phyloP scores from a whole-genome alignment of 2,329 filamentous ascomycete genomes.

The Microsporum audouinii region DNA sequence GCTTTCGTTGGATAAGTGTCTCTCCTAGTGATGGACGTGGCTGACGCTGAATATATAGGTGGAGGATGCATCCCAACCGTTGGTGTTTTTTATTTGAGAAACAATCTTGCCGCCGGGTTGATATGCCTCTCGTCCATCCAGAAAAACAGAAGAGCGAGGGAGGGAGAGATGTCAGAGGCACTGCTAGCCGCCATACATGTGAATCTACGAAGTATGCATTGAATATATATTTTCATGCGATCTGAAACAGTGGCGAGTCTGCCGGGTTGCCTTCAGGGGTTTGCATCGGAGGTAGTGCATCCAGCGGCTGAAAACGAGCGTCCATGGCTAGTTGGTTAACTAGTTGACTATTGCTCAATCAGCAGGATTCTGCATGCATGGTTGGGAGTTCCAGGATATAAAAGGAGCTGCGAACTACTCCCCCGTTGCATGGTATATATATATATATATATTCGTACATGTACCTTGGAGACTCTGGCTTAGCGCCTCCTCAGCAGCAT shows the following conservation, averaged over 20 bases:
- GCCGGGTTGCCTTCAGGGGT: not conserved
- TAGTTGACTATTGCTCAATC: no score
- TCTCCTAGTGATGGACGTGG: not conserved
- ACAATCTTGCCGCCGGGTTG: not conserved
- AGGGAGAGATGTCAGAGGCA: not conserved
- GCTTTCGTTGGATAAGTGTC: not conserved
- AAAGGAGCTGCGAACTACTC: not conserved
- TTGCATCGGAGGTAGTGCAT: not conserved
- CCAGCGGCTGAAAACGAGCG: not conserved
- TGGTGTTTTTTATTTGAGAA: not conserved
- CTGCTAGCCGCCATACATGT: not conserved
- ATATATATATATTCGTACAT: not conserved
- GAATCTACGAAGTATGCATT: not conserved
- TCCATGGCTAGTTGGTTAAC: not conserved
- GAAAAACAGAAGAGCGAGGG: not conserved
- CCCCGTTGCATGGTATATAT: no score
- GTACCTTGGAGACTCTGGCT: not conserved
- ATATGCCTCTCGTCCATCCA: not conserved
- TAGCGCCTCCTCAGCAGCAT: not conserved
- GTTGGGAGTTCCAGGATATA: not conserved
- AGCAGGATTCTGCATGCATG: not conserved
- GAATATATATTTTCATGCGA: not conserved
- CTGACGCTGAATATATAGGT: not conserved
- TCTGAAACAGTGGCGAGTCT: not conserved
- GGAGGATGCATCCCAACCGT: not conserved